Evolutionary conservation across 164 flowering plant genomes (phyloP).

Genomic region (Houttuynia cordata): DNA sequence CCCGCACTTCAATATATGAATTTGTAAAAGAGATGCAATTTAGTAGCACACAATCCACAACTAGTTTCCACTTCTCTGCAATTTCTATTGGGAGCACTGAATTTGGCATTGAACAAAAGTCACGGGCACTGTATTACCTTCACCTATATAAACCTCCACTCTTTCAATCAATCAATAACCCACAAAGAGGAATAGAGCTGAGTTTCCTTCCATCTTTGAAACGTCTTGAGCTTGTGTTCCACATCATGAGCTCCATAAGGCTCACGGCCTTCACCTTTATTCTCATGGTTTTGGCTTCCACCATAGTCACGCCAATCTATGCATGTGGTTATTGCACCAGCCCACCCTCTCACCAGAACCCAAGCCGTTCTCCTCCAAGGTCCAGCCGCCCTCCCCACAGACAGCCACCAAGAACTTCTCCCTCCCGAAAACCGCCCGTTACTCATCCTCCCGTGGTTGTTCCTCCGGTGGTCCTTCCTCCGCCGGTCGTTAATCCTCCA

Average conservation of each 20-base stretch:
- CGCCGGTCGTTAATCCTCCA: constrained; percentile 21
- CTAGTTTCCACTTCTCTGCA: neutral
- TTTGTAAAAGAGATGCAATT: neutral
- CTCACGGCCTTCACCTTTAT: constrained; percentile 36
- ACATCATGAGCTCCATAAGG: constrained; percentile 3
- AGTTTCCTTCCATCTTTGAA: too few species aligned
- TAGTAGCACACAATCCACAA: too few species aligned
- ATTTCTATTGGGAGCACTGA: neutral
- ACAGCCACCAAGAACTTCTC: neutral
- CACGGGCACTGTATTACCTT: constrained; percentile 2
- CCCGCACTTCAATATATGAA: too few species aligned
- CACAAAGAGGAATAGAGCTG: neutral
- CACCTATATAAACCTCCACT: neutral
- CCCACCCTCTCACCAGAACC: constrained; percentile 6
- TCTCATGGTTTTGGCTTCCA: constrained; percentile 37
- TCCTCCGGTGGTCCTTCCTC: neutral
- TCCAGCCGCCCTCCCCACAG: constrained; percentile 6
- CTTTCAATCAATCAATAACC: neutral
- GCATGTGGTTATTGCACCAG: constrained; percentile 31
- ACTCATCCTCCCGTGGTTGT: too few species aligned
- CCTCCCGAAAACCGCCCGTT: neutral
- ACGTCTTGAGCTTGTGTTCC: neutral
- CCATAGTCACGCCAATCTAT: constrained; percentile 36
- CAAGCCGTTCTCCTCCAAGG: constrained; percentile 6
- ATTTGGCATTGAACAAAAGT: neutral